Percentiles rank a stretch among this genome's conserved stretches.
Evolutionary conservation across 1,284 basidiomycete genomes (phyloP).

Genomic region (Agaricales sp.): DNA sequence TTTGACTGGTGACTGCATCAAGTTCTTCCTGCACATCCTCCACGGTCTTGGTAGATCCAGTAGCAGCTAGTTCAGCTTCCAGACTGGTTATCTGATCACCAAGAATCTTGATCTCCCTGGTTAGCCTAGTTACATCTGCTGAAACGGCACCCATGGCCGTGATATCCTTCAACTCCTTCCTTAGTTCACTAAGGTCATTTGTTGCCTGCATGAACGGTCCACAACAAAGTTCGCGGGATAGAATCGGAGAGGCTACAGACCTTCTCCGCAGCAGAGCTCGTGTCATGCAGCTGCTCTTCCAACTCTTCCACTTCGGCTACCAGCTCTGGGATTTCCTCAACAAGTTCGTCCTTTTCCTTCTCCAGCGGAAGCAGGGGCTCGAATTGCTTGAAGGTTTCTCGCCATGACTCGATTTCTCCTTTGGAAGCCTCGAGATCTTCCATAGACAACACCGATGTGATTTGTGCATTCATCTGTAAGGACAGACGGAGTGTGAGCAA

Average conservation of each 20-base stretch:
- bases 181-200: conserved; percentile 35
- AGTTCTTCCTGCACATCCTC: conserved; percentile 80
- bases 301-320: neutral
- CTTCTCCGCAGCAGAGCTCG: neutral
- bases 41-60: conserved; percentile 71
- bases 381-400: conserved; percentile 39
- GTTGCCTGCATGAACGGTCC: conserved; percentile 25
- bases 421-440: neutral
- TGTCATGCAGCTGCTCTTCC: neutral
- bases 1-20: conserved; percentile 44
- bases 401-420: neutral
- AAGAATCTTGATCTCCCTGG: conserved; percentile 57
- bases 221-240: neutral
- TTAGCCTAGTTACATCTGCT: conserved; percentile 48
- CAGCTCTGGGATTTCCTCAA: neutral
- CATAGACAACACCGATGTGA: no score
- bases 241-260: neutral
- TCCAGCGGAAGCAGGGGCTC: conserved; percentile 52
- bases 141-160: conserved; percentile 57
- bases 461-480: conserved; percentile 44
- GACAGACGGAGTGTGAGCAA: conserved; percentile 23
- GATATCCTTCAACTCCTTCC: conserved; percentile 53
- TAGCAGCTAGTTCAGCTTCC: conserved; percentile 59
- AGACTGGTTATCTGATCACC: conserved; percentile 54
- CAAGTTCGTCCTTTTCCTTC: conserved; percentile 42